These are phyloP conservation scores for Phalaenopsis aphrodite DNA, from an alignment of 106 monocot species.

Conservation along the genomic window DNA sequence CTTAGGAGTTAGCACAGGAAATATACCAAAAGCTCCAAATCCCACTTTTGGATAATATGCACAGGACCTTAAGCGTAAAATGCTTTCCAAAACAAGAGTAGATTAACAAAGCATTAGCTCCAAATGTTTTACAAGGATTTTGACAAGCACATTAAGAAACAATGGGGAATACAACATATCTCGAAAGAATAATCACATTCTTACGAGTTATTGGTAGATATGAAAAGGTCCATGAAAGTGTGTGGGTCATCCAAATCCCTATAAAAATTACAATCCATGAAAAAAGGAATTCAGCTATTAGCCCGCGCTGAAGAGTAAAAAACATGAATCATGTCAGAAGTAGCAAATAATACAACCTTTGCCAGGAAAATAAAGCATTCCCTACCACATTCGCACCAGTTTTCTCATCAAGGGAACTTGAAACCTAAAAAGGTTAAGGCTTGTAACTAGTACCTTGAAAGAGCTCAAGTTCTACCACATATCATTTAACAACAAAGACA, in stretches of 20 bases:
- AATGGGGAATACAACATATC: not conserved
- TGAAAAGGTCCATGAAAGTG: conserved; percentile 80
- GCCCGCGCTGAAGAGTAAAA: not conserved
- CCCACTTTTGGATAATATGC: conserved; percentile 66
- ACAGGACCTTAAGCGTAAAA: conserved; percentile 65
- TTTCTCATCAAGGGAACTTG: conserved; percentile 40
- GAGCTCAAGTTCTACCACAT: not conserved
- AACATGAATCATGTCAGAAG: not conserved
- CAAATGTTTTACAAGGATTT: not conserved
- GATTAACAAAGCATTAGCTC: conserved; percentile 6
- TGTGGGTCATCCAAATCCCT: conserved; percentile 97
- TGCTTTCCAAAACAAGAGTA: conserved; percentile 26
- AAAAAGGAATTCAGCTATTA: not conserved
- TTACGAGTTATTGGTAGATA: conserved; percentile 74
- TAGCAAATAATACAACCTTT: conserved; percentile 40
- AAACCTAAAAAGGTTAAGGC: conserved; percentile 57
- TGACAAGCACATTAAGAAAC: not conserved
- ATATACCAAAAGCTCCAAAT: conserved; percentile 70
- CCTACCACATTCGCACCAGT: conserved; percentile 40
- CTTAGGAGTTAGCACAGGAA: conserved; percentile 41
- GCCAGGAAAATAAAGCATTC: conserved; percentile 92
- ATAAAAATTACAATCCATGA: conserved; percentile 5
- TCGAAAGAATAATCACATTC: conserved; percentile 11
- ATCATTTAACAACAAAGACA: conserved; percentile 1
- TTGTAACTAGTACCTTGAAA: conserved; percentile 7